Evolutionary conservation across 1,284 basidiomycete species (phyloP).

Genomic region (Tilletia caries): DNA sequence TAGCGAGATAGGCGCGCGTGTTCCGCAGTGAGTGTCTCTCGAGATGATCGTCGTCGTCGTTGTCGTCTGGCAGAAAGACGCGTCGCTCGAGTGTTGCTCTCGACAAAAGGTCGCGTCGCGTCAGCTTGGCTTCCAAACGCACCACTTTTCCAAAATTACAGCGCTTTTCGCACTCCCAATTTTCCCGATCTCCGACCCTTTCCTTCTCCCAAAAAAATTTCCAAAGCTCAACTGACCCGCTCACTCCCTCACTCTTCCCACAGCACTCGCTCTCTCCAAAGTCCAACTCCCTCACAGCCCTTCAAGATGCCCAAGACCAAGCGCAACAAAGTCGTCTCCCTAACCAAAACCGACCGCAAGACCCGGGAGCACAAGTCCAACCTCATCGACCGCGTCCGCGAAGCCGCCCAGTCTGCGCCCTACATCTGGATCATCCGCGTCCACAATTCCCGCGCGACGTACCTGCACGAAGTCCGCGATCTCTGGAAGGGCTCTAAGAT

Average conservation of each 20-base stretch:
- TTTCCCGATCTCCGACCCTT: too few relatives aligned
- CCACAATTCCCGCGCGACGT: conserved; percentile 88
- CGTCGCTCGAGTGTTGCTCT: neutral
- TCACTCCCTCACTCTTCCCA: neutral
- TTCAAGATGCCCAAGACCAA: conserved; percentile 52
- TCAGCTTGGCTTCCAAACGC: too few relatives aligned
- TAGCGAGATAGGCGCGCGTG: too few relatives aligned
- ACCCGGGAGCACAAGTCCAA: conserved; percentile 71
- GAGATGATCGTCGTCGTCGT: too few relatives aligned
- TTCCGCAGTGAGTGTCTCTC: too few relatives aligned
- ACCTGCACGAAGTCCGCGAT: conserved; percentile 86
- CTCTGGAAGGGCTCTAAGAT: conserved; percentile 80
- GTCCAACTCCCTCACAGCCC: too few relatives aligned
- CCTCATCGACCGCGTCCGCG: conserved; percentile 73
- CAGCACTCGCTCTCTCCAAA: neutral
- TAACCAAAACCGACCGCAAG: conserved; percentile 60
- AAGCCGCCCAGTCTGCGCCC: conserved; percentile 66
- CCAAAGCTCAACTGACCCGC: neutral
- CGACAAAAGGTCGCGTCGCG: neutral
- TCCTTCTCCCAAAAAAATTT: too few relatives aligned
- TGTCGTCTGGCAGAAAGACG: too few relatives aligned
- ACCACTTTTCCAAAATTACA: too few relatives aligned
- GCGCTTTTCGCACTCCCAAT: too few relatives aligned
- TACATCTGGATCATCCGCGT: conserved; percentile 95
- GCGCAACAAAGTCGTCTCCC: conserved; percentile 57